Conservation (phyloP, 2,329 filamentous ascomycete species). For the Juglanconis juglandina region DNA sequence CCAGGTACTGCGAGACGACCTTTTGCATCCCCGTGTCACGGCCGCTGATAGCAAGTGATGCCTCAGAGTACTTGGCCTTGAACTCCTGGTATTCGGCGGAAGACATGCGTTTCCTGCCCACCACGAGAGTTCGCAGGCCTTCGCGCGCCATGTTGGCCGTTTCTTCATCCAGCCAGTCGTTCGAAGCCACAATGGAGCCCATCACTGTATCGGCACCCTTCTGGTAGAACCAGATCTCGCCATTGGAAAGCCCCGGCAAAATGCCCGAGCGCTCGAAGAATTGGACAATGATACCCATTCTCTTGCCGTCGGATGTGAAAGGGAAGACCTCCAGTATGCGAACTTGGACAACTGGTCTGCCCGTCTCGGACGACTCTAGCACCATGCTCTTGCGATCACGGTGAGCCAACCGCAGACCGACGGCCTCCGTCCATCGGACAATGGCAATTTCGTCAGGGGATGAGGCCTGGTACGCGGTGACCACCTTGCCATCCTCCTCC, state of each 20-base stretch:
- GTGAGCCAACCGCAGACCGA: conserved; percentile 78
- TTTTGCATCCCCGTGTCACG: conserved; percentile 79
- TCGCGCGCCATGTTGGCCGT: conserved; percentile 99
- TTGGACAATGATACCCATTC: conserved; percentile 95
- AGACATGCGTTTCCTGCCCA: conserved; percentile 86
- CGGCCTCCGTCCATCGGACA: conserved; percentile 89
- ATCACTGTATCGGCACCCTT: conserved; percentile 99
- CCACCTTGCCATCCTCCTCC: conserved; percentile 70
- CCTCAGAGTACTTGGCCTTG: conserved; percentile 68
- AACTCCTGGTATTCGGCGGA: conserved; percentile 78
- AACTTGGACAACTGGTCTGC: conserved; percentile 74
- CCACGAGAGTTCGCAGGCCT: conserved; percentile 87
- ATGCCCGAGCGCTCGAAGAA: conserved; percentile 63
- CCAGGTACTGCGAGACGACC: conserved; percentile 76
- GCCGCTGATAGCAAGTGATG: conserved; percentile 73
- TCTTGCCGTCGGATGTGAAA: conserved; percentile 95
- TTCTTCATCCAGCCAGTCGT: conserved; percentile 98
- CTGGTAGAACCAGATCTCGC: conserved; percentile 97
- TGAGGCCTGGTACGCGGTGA: conserved; percentile 91
- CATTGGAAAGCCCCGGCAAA: conserved; percentile 47
- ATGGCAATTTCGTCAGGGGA: conserved; percentile 98
- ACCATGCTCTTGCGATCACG: conserved; percentile 85
- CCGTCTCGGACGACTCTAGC: conserved; percentile 72
- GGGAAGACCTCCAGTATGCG: conserved; percentile 92
- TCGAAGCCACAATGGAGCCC: conserved; percentile 89